These are phyloP conservation scores for Saccharomycopsis amapae DNA, from an alignment of 805 yeast genomes.

Conservation along the genomic window DNA sequence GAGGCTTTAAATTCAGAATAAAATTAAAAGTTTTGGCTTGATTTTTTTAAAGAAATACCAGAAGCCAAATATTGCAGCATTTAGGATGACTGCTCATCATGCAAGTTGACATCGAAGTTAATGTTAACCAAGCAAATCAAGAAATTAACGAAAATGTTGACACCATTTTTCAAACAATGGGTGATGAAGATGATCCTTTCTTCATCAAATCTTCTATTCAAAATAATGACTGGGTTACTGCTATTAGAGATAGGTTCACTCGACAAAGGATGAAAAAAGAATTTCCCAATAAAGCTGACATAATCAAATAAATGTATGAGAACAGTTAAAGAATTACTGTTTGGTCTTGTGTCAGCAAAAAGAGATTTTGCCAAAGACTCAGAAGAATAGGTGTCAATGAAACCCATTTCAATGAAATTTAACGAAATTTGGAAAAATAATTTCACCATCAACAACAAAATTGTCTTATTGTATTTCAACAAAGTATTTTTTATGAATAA, in stretches of 20 bases:
- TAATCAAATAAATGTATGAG: background rate
- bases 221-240: background rate
- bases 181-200: conserved; percentile 7
- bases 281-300: background rate
- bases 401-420: conserved; percentile 14
- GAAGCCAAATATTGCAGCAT: no score
- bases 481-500: background rate
- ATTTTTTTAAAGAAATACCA: no score
- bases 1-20: no score
- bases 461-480: conserved; percentile 8
- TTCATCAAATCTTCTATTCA: conserved; percentile 10
- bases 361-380: background rate
- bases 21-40: no score
- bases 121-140: conserved; percentile 17
- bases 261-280: no score
- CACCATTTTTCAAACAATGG: conserved; percentile 10
- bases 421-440: conserved; percentile 10
- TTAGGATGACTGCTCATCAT: no score
- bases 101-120: conserved; percentile 6
- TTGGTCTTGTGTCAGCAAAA: no score
- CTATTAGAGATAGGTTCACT: background rate
- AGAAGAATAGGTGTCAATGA: conserved; percentile 4
- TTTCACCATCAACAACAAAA: conserved; percentile 8
- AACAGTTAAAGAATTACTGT: background rate
- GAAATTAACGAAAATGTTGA: conserved; percentile 10